Base-by-base conservation (phyloP, 768 basidiomycete genomes). In the Russula vinacea region DNA sequence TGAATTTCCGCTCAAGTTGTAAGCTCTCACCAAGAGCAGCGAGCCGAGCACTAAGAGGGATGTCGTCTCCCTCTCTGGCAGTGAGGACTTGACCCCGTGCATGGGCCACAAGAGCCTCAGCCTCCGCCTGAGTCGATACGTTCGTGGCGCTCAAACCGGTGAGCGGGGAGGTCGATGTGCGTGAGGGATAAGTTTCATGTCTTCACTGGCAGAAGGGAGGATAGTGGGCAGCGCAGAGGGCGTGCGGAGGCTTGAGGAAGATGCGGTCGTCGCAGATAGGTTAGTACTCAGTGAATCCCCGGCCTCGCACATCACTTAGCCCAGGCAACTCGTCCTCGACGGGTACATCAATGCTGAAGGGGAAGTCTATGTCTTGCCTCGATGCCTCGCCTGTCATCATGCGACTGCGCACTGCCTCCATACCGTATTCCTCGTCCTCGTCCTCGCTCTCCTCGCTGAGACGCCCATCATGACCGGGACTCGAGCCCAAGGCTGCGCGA, bases 1-100 rank as follows among this genome's bases (percentile, higher is more conserved):
- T 83, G 59, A 92, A 75, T 72, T 77, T 83, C 68, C 86, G 78
- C 77, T 95, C 92, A 49, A 97, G 77, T 32, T 85, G 89, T 53
- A 97, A 73, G 73, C 84, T 92, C 75, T 95, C 90, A 2, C 95
- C 95, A 68, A 93, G 94, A 17, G 90, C 91, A 5, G 94, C 94
- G 11, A 98, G 81, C 68, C 83, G 85, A 24, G 90, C 93, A 62
- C 91, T 90, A 24, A 98, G 78, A 37, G 88, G 86, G 16, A 85
- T 83, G 65, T 83, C 78, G 19, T 78, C 58, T 71, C 77, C 65
- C 24, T 70, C 68, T 52, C 60, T 65, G 11, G 81, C 84, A 74
- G 88, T 84, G 53, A 94, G 73, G 26, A 92, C 88, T 65, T 88
- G 84, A 71, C 84, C 83, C 68, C 90, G 83, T 2, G 87, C 83